Evolutionary conservation across 2,329 filamentous ascomycete genomes (phyloP), one percentile per base, ranked within the genome.

Genomic region (Fusarium continuum): DNA sequence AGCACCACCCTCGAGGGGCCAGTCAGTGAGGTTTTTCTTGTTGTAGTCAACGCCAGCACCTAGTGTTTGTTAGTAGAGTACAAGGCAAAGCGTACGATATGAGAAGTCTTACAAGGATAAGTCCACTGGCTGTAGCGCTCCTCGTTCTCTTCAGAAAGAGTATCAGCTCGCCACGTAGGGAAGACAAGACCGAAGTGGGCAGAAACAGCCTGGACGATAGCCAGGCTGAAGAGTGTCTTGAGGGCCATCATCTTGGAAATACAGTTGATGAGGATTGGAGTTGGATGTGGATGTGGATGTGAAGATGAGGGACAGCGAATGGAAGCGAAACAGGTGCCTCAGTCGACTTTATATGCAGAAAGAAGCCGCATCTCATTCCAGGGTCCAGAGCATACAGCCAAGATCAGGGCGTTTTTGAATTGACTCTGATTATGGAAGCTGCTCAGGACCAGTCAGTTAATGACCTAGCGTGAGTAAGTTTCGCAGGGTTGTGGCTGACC

Each of bases 141-240:
- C 52, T 75, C 76, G 25, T 72, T 72, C 54, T 70, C 73, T 17
- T 73, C 65, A 19, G 70, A 64, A 34, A 85, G 77, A 0, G 80
- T 82, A 69, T 84, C 77, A 54, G 74, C 78, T 56, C 83, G 78
- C 82, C 81, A 83, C 3, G 70, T 43, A 5, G 83, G 83, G 68
- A 81, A 83, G 11, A 70, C 67, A 52, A 85, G 69, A 34, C 73
- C 73, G 70, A 83, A 85, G 72, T 85, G 83, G 34, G 82, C 83
- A 19, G 76, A 70, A 29, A 74, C 78, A 25, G 78, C 68, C 35
- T 76, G 74, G 17, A 72, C 70, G 28, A 74, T 72, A 25, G 76
- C 73, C 63, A 81, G 57, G 48, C 72, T 61, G 65, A 77, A 46
- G 28, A 78, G 48, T 28, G 72, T 65, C 56, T 73, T 73, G 67